phyloP scores from a whole-genome alignment of 2,329 filamentous ascomycete genomes.

The Clonostachys rosea region DNA sequence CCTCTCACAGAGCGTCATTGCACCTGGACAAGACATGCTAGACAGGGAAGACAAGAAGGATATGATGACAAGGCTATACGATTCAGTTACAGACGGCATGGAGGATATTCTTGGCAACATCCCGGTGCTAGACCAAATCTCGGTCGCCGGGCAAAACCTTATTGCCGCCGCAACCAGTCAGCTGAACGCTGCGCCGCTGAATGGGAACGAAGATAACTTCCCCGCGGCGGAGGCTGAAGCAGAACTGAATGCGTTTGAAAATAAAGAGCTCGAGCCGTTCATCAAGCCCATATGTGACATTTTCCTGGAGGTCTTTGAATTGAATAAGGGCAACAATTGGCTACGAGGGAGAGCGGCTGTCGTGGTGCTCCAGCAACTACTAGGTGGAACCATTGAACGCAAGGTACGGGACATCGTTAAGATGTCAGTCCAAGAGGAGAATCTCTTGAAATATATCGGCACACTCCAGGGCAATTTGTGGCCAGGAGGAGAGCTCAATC shows the following conservation, averaged over 20 bases:
- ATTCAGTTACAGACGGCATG: conserved; percentile 95
- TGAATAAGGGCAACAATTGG: conserved; percentile 96
- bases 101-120: conserved; percentile 97
- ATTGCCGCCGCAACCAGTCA: conserved; percentile 71
- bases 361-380: conserved; percentile 89
- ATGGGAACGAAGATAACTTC: conserved; percentile 43
- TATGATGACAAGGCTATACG: conserved; percentile 91
- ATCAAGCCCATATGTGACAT: conserved; percentile 98
- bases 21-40: conserved; percentile 52
- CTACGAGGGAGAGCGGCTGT: conserved; percentile 92
- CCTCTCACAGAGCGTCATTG: conserved; percentile 80
- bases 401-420: conserved; percentile 86
- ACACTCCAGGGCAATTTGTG: conserved; percentile 75
- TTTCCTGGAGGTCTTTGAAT: conserved; percentile 91
- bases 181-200: conserved; percentile 50
- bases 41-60: conserved; percentile 68
- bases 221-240: conserved; percentile 78
- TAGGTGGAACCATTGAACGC: conserved; percentile 92
- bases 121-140: conserved; percentile 90
- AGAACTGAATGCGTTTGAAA: conserved; percentile 89
- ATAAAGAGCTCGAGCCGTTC: conserved; percentile 85
- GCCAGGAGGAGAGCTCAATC: conserved; percentile 61
- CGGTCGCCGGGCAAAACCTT: conserved; percentile 85
- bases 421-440: conserved; percentile 70
- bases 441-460: conserved; percentile 69